Evolutionary conservation across 2,329 filamentous ascomycete genomes (phyloP).

Genomic region (Arthrobotrys megalospora): DNA sequence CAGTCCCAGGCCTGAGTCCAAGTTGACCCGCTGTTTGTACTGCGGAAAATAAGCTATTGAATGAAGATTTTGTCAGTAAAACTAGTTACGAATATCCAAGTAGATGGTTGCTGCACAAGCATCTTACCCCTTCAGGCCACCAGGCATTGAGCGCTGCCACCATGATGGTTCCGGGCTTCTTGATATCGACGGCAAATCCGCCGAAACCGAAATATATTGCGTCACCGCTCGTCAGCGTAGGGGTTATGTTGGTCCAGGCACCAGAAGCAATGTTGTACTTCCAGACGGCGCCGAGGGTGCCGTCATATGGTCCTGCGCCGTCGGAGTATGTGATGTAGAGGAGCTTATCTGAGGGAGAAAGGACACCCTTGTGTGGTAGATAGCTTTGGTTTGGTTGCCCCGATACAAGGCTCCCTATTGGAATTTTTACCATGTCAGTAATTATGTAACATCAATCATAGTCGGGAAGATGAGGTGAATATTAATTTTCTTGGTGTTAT

Average conservation of each 20-base stretch:
- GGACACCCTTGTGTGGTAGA: conserved; percentile 73
- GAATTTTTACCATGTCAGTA: neutral
- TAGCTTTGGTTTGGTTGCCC: conserved; percentile 70
- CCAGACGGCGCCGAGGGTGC: conserved; percentile 72
- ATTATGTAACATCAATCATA: neutral
- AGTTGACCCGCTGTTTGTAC: conserved; percentile 71
- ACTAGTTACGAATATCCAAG: neutral
- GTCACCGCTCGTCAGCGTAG: conserved; percentile 66
- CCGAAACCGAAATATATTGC: conserved; percentile 71
- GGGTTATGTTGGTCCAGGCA: conserved; percentile 74
- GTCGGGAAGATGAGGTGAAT: neutral
- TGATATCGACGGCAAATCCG: conserved; percentile 72
- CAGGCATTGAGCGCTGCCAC: conserved; percentile 74
- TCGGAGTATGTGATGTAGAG: conserved; percentile 74
- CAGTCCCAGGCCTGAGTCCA: conserved; percentile 73
- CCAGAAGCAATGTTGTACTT: conserved; percentile 71
- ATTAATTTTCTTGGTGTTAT: neutral
- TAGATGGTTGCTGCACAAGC: neutral
- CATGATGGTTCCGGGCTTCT: conserved; percentile 73
- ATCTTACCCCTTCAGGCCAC: conserved; percentile 74
- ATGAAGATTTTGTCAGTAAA: neutral
- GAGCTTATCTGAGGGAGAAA: conserved; percentile 71
- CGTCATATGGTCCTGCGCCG: conserved; percentile 74
- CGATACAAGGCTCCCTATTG: conserved; percentile 68
- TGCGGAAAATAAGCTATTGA: conserved; percentile 56